phyloP scores from a whole-genome alignment of 2,329 filamentous ascomycete species.

The Cordyceps tenuipes region DNA sequence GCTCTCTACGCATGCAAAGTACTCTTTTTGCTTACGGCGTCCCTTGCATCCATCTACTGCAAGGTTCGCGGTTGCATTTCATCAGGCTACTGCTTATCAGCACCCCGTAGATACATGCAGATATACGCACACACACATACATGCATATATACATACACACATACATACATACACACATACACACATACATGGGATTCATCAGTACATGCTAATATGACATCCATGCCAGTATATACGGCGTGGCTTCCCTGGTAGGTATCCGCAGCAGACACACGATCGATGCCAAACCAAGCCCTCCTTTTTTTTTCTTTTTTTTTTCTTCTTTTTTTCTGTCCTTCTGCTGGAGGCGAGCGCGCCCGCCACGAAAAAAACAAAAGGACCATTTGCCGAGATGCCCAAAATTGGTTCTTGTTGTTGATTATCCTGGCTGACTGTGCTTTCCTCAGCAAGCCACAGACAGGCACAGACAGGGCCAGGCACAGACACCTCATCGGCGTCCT shows the following conservation, averaged over 20 bases:
- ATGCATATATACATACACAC: too few species aligned
- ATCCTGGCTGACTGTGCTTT: too few species aligned
- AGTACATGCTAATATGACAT: not conserved
- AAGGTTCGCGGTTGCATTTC: conserved; percentile 9
- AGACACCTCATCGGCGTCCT: too few species aligned
- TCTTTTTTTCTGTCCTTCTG: too few species aligned
- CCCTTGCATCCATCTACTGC: not conserved
- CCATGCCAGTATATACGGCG: too few species aligned
- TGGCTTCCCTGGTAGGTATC: not conserved
- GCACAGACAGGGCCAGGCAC: too few species aligned
- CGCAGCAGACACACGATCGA: conserved; percentile 9
- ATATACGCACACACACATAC: too few species aligned
- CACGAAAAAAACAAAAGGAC: not conserved
- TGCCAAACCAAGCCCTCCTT: not conserved
- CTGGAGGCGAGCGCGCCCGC: not conserved
- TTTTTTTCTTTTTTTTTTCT: too few species aligned
- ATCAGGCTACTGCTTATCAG: not conserved
- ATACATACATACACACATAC: too few species aligned
- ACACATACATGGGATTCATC: too few species aligned
- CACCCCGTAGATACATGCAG: not conserved
- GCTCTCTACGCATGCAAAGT: not conserved
- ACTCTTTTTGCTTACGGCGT: not conserved
- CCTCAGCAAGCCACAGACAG: conserved; percentile 3
- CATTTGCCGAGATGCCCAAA: not conserved
- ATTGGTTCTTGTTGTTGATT: not conserved